Evolutionary conservation across 768 basidiomycete genomes (phyloP).

Genomic region (Leucosporidium yakuticum): DNA sequence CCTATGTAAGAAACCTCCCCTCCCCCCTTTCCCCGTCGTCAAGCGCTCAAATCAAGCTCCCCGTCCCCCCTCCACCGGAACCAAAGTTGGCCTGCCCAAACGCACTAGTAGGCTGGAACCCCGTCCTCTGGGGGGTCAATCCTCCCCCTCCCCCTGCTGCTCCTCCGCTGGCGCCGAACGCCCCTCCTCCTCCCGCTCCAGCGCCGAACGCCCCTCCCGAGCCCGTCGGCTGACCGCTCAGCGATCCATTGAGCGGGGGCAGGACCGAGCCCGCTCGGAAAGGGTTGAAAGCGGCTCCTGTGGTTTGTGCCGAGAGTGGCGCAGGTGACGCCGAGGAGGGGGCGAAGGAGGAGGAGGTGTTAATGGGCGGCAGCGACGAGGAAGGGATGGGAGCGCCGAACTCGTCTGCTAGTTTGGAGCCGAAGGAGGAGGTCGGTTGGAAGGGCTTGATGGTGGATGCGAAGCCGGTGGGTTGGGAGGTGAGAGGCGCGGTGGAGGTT

Average conservation of each 20-base stretch:
- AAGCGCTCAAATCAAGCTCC: too few species aligned
- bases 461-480: slow-evolving; percentile 22
- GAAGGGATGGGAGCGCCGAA: not conserved
- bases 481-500: slow-evolving; percentile 3
- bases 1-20: too few species aligned
- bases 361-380: not conserved
- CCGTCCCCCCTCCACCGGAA: too few species aligned
- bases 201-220: too few species aligned
- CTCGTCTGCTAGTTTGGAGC: slow-evolving; percentile 23
- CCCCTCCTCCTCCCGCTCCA: too few species aligned
- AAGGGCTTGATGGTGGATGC: slow-evolving; percentile 35
- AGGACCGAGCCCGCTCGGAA: slow-evolving; percentile 21
- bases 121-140: too few species aligned
- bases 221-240: not conserved
- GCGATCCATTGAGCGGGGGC: slow-evolving; percentile 21
- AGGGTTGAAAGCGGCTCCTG: slow-evolving; percentile 10
- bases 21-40: too few species aligned
- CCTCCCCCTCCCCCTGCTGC: too few species aligned
- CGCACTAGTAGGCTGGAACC: too few species aligned
- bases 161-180: too few species aligned
- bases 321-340: too few species aligned
- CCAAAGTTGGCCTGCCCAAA: too few species aligned
- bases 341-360: not conserved
- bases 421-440: slow-evolving; percentile 38
- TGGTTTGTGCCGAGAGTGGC: slow-evolving; percentile 12